Percentiles rank a stretch among this genome's conserved stretches.
phyloP scores from a whole-genome alignment of 2,329 filamentous ascomycete genomes.

The Coniochaeta hoffmannii region DNA sequence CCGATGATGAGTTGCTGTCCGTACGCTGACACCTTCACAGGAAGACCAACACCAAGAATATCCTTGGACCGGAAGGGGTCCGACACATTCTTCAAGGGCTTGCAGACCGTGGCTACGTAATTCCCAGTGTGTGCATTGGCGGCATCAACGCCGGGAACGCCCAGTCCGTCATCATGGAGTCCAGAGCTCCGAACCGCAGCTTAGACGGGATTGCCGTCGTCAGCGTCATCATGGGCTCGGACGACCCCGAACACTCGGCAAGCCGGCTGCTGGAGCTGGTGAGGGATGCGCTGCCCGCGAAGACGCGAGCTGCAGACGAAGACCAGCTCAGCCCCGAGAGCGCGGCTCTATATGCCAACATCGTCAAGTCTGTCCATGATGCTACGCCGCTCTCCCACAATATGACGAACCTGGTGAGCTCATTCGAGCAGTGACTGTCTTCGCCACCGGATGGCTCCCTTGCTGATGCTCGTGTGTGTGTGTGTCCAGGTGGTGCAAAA shows the following conservation, averaged over 20 bases:
- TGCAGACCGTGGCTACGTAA: slow-evolving; percentile 31
- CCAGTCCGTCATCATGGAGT: slow-evolving; percentile 67
- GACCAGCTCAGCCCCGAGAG: slow-evolving; percentile 12
- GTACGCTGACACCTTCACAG: slow-evolving; percentile 28
- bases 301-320: slow-evolving; percentile 4
- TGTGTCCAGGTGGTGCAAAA: slow-evolving; percentile 77
- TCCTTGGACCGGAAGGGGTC: slow-evolving; percentile 68
- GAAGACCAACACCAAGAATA: slow-evolving; percentile 79
- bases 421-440: slow-evolving; percentile 2
- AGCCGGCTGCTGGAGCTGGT: slow-evolving; percentile 51
- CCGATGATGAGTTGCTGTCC: too few species aligned
- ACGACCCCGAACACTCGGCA: slow-evolving; percentile 58
- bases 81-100: slow-evolving; percentile 59
- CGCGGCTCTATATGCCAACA: slow-evolving; percentile 22
- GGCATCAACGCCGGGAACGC: slow-evolving; percentile 75
- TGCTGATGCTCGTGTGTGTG: neutral
- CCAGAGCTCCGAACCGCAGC: slow-evolving; percentile 41
- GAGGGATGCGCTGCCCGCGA: slow-evolving; percentile 38
- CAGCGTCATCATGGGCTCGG: slow-evolving; percentile 74
- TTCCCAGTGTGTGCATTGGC: slow-evolving; percentile 76
- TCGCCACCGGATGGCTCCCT: neutral
- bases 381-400: slow-evolving; percentile 78
- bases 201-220: slow-evolving; percentile 84
- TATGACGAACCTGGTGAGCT: slow-evolving; percentile 80
- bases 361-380: slow-evolving; percentile 54